Base-by-base conservation (phyloP, 371 early-diverging fungal species). In the Apophysomyces sp. region DNA sequence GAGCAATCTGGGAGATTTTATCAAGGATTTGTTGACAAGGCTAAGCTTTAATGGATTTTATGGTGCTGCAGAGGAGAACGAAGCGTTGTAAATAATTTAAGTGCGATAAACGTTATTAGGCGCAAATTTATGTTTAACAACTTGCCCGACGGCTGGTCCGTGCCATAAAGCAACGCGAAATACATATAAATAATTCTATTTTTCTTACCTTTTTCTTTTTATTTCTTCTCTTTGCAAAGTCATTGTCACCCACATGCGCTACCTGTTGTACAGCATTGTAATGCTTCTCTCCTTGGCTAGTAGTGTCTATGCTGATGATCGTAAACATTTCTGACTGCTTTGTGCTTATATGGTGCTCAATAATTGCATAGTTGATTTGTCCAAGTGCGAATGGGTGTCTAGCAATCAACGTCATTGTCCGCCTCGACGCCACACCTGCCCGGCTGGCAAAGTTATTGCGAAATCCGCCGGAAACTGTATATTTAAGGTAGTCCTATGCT, bases 1-100 rank as follows among this genome's bases (percentile, higher is more conserved):
- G 30, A 28, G 28, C 2, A 72, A 65, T 4, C 44, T 71, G 18
- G 78, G 70, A 28, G 60, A 58, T 0, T 74, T 78, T 66, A 71
- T 71, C 3, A 64, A 63, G 26, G 73, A 72, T 61, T 51, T 78
- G 11, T 53, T 71, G 31, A 62, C 57, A 2, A 62, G 73, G 0
- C 40, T 78, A 24, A 58, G 56, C 24, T 39, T 72, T 12, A 68
- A 68, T 37, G 67, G 60, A 0, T 67, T 62, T 49, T 67, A 72
- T 44, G 37, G 29, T 18, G 26, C 15, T 4, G 40, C 37, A 37
- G 58, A 54, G 29, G 54, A 29, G 29, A 0, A 54, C 4, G 57
- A 57, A 21, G 4, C 7, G 6, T 15, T 41, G 41, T 15, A 21
- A 44, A 9, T 3, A 44, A 21, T 9, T 34, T 34, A 34, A 11